phyloP scores from a whole-genome alignment of 306 rosid species.

The Prunus mongolica region DNA sequence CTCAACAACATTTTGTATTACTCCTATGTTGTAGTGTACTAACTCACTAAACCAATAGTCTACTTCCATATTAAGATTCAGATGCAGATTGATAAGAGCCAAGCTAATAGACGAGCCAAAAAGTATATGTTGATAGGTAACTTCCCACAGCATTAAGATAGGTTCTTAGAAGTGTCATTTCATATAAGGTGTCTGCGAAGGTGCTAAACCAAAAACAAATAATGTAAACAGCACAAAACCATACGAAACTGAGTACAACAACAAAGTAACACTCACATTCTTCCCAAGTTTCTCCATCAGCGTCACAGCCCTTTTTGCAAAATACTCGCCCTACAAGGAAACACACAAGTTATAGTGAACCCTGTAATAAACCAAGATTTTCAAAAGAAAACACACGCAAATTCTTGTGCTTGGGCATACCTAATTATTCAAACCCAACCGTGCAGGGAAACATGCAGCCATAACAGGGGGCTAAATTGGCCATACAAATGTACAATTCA shows the following conservation, averaged over 20 bases:
- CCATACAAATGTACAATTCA: neutral
- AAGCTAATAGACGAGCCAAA: neutral
- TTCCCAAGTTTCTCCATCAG: constrained; percentile 77
- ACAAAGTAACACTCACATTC: constrained; percentile 54
- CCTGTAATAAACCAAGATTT: neutral
- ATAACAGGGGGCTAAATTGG: neutral
- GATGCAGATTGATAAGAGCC: neutral
- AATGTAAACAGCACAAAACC: neutral
- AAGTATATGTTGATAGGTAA: neutral
- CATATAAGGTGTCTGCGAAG: neutral
- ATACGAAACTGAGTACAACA: neutral
- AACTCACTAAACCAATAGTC: neutral
- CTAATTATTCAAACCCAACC: neutral
- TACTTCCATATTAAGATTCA: neutral
- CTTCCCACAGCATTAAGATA: neutral
- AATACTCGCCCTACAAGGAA: constrained; percentile 74
- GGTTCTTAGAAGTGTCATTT: neutral
- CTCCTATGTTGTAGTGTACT: neutral
- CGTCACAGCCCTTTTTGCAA: constrained; percentile 88
- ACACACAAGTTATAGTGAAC: constrained; percentile 7
- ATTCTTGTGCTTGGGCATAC: neutral
- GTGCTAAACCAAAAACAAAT: neutral
- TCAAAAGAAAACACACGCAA: neutral
- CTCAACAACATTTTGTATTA: neutral
- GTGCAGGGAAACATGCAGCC: neutral